Evolutionary conservation across 768 basidiomycete species (phyloP).

Genomic region (Russula lepida): DNA sequence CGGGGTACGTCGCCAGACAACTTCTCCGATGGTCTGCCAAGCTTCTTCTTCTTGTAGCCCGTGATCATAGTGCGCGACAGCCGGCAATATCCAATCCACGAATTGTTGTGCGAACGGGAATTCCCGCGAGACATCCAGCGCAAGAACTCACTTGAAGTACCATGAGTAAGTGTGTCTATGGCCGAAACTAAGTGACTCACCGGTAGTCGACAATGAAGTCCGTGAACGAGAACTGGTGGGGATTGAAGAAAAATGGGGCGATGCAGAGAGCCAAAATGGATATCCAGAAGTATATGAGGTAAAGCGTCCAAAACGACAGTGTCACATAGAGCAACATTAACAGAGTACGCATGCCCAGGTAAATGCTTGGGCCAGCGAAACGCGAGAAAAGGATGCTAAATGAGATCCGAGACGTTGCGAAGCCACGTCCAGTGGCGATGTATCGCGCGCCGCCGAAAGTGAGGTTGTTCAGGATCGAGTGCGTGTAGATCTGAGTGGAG

Average conservation of each 20-base stretch:
- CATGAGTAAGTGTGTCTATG: background rate
- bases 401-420: slow-evolving; percentile 90
- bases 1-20: slow-evolving; percentile 92
- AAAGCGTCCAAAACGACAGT: slow-evolving; percentile 83
- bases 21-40: slow-evolving; percentile 96
- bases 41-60: slow-evolving; percentile 98
- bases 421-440: slow-evolving; percentile 98
- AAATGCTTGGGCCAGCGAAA: slow-evolving; percentile 97
- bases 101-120: slow-evolving; percentile 93
- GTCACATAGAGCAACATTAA: slow-evolving; percentile 93
- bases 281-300: slow-evolving; percentile 96
- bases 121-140: slow-evolving; percentile 99
- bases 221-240: slow-evolving; percentile 96
- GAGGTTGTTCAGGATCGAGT: slow-evolving; percentile 94
- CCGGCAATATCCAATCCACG: slow-evolving; percentile 99
- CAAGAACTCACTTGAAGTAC: slow-evolving; percentile 69
- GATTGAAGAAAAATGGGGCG: slow-evolving; percentile 98
- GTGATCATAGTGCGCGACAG: slow-evolving; percentile 97
- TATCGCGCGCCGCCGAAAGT: slow-evolving; percentile 98
- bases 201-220: slow-evolving; percentile 96
- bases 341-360: slow-evolving; percentile 89
- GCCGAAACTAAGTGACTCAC: slow-evolving; percentile 32
- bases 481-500: slow-evolving; percentile 95
- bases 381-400: slow-evolving; percentile 96
- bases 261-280: slow-evolving; percentile 88